Conservation (phyloP, 805 yeast species). For the Suhomyces emberorum region DNA sequence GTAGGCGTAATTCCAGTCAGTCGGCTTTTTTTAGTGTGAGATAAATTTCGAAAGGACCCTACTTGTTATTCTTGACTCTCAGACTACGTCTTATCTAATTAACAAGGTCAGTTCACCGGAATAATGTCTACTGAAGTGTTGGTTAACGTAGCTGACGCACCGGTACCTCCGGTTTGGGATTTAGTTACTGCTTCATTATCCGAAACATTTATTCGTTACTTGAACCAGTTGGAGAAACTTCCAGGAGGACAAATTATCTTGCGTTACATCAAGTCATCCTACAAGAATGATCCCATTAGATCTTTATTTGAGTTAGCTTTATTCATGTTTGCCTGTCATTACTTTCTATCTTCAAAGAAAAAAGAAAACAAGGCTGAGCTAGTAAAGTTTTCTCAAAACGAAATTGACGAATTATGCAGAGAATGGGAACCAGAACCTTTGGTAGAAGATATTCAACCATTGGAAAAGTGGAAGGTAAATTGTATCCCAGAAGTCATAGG, state of each 20-base stretch:
- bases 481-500: constrained; percentile 64
- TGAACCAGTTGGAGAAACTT: constrained; percentile 32
- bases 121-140: too few species aligned
- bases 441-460: constrained; percentile 49
- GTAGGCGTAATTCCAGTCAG: too few species aligned
- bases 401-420: constrained; percentile 75
- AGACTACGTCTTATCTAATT: too few species aligned
- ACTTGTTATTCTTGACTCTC: too few species aligned
- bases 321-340: constrained; percentile 77
- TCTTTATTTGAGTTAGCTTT: constrained; percentile 76
- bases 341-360: constrained; percentile 75
- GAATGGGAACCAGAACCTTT: constrained; percentile 94
- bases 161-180: constrained; percentile 38
- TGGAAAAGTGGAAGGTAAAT: constrained; percentile 60
- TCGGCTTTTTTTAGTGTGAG: too few species aligned
- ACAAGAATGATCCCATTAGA: constrained; percentile 90
- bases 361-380: constrained; percentile 70
- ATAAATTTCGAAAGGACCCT: too few species aligned
- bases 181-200: constrained; percentile 30
- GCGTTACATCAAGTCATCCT: constrained; percentile 78
- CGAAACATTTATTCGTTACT: constrained; percentile 32
- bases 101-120: too few species aligned
- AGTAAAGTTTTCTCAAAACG: constrained; percentile 56
- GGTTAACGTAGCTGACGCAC: too few species aligned
- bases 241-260: constrained; percentile 62